Base-by-base conservation (phyloP, 176 grass and related monocot species). In the Microstegium vimineum region DNA sequence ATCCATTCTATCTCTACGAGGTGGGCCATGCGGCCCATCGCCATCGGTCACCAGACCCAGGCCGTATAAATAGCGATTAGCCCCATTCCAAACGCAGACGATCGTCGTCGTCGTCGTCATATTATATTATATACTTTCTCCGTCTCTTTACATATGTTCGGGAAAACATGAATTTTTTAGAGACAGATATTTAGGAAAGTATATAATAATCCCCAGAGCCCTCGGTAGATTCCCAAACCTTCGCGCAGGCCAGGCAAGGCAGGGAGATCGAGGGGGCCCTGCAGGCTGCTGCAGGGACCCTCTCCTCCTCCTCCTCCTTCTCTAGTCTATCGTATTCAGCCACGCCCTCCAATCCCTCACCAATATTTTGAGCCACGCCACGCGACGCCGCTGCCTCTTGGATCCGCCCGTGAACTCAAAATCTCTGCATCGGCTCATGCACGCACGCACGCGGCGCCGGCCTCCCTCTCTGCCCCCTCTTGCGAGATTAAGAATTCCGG, bases 1-100 rank as follows among this genome's bases (percentile, higher is more conserved):
- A 89, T 89, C 87, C 71, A n/a, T 86, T 41, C 76, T 66, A 52
- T 63, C 45, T 32, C 75, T 75, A 71, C 87, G 83, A 92, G 80
- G 87, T 81, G 80, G 75, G 45, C 42, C 41, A n/a, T 8, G n/a
- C n/a, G n/a, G n/a, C 20, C 22, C 78, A 78, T 85, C 72, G 69
- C 68, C 74, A 89, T 89, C 76, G n/a, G 26, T 71, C 64, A 54
- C 62, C 79, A 31, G 75, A 61, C 13, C 42, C 22, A 11, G n/a
- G n/a, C 73, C 78, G 65, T 47, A 89, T 80, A 80, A 86, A 70
- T 65, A 86, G 35, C 5, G 6, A 52, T 88, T 86, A 28, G 1
- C 20, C 47, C 76, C 73, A 88, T 77, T 33, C 62, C 63, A n/a
- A 54, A 38, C 66, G 36, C 46, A 28, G 41, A 41, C 67, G n/a